These are phyloP conservation scores for Botrytis tulipae DNA, from an alignment of 2,329 filamentous ascomycete species.

Conservation along the genomic window DNA sequence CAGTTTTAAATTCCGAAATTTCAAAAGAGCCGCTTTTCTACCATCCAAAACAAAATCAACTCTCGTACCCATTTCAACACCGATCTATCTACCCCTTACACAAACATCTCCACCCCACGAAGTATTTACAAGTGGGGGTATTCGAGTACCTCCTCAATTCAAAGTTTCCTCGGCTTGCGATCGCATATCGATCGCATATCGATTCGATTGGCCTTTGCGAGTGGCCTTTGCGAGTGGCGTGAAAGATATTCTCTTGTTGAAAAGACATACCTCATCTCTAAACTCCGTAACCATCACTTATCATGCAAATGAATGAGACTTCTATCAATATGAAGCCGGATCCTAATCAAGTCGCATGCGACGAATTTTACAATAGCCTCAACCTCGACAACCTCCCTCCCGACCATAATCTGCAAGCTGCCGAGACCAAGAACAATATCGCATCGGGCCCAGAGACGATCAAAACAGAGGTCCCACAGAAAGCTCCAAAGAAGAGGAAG, in stretches of 20 bases:
- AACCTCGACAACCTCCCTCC: constrained; percentile 7
- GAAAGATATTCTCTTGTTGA: constrained; percentile 60
- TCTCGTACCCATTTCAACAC: not conserved
- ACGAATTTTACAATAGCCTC: constrained; percentile 15
- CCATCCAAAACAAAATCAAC: not conserved
- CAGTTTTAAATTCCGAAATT: not conserved
- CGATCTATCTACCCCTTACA: not conserved
- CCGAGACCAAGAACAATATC: not conserved
- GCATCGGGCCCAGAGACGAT: not conserved
- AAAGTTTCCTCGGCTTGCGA: not conserved
- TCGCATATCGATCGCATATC: not conserved
- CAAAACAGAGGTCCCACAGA: constrained; percentile 24
- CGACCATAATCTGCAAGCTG: constrained; percentile 21
- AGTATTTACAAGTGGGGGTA: not conserved
- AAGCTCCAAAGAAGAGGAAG: constrained; percentile 51
- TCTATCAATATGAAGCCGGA: not conserved
- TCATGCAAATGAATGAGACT: constrained; percentile 52
- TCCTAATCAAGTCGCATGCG: constrained; percentile 12
- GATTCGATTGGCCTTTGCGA: not conserved
- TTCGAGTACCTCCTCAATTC: not conserved
- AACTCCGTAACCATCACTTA: constrained; percentile 49
- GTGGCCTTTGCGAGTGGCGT: constrained; percentile 39
- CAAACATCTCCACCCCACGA: not conserved
- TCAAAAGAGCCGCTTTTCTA: not conserved
- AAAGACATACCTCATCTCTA: constrained; percentile 30